Evolutionary conservation across 257 asterid species (phyloP), one percentile per base, ranked within the genome.

Genomic region (Jasminum sambac): DNA sequence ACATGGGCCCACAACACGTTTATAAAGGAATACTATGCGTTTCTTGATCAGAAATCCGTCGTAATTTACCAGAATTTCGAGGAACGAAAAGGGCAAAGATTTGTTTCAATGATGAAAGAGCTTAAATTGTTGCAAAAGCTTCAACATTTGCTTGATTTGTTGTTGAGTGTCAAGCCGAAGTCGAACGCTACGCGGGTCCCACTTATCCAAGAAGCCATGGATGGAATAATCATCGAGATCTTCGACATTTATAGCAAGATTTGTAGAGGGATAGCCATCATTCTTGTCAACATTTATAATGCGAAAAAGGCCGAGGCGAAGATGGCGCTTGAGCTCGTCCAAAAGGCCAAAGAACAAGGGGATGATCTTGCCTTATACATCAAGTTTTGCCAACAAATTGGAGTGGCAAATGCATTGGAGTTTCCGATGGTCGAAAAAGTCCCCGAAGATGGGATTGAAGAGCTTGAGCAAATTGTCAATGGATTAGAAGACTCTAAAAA

Each of bases 1-100:
- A 68, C 82, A 0, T 87, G 96, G 96, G 84, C 89, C 0, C 80
- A 79, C 46, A 70, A 86, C 43, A 76, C 80, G 14, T 84, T 94
- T 23, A 73, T 94, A 37, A 84, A 86, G 19, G 82, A 92, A n/a
- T 94, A 91, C 52, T 94, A 77, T 67, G 82, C 87, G 4, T 94
- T 86, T 67, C 89, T 91, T n/a, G 96, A 91, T 62, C 83, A 86
- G 58, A 94, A 94, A 65, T 91, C 98, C 0, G 43, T 84, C 1
- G 63, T 77, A 1, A 39, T 81, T 5, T 89, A 80, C 67, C 74
- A 78, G 50, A 66, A 75, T 44, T 21, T 74, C 52, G 80, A 69
- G 72, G 87, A 82, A 48, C 62, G 62, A 2, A 83, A 76, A 36
- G 64, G 63, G 11, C 24, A 65, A 19, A 14, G 78, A 72, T 6